These are phyloP conservation scores for Colletotrichum horii DNA, from an alignment of 2,329 filamentous ascomycete species.

Conservation along the genomic window DNA sequence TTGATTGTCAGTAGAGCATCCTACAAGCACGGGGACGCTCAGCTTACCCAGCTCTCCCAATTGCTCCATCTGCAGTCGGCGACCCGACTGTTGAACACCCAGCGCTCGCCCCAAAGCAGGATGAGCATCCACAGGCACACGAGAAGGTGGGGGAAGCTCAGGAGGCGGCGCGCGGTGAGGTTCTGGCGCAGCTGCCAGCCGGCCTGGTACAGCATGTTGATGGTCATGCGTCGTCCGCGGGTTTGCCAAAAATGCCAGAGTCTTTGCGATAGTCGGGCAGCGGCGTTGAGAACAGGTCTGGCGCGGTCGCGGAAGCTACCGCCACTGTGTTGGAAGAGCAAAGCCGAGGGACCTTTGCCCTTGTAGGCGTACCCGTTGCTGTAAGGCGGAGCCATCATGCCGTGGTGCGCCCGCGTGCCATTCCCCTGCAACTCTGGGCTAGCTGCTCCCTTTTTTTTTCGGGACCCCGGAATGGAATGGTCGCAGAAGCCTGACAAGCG, in stretches of 20 bases:
- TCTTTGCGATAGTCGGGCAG: not conserved
- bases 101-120: conserved; percentile 85
- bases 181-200: conserved; percentile 45
- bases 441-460: conserved; percentile 9
- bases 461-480: conserved; percentile 9
- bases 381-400: conserved; percentile 40
- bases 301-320: conserved; percentile 22
- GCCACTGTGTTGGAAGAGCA: conserved; percentile 21
- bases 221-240: conserved; percentile 8
- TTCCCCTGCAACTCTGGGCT: conserved; percentile 22
- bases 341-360: not conserved
- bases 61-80: conserved; percentile 78
- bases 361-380: conserved; percentile 31
- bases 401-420: conserved; percentile 27
- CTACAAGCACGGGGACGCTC: not conserved
- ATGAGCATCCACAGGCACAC: conserved; percentile 77
- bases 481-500: not conserved
- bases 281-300: not conserved
- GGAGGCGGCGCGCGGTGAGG: conserved; percentile 53
- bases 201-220: conserved; percentile 7
- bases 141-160: conserved; percentile 71
- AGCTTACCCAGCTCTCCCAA: conserved; percentile 91
- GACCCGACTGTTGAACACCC: conserved; percentile 74
- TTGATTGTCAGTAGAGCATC: not conserved
- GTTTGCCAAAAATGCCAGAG: conserved; percentile 16